Evolutionary conservation across 1,284 basidiomycete species (phyloP), one percentile per base, ranked within the genome.

Genomic region (Tranzscheliella williamsii): DNA sequence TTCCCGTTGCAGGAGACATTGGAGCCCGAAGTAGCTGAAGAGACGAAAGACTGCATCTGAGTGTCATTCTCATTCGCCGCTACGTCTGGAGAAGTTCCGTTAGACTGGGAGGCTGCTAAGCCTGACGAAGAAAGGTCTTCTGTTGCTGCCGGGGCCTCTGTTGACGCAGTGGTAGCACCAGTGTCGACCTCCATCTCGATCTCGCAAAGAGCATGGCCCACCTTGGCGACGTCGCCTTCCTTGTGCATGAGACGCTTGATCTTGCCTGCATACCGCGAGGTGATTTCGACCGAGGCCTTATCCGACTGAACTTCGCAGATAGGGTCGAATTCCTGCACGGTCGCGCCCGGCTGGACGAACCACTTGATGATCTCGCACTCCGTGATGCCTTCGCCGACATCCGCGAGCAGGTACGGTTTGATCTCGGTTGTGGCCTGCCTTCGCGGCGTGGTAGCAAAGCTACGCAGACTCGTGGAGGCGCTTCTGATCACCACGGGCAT

Each of bases 251-350:
- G 79, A 44, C 86, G 81, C 50, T 82, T 85, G 35, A 95, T 81
- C 24, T 84, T 81, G 2, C 92, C 92, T 24, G 91, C 86, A 68
- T 85, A 91, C 0, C 91, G 90, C 48, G 87, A 88, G 0, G 92
- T 95, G 52, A 95, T 90, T 76, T 95, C 92, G 21, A 95, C 92
- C 66, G 87, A 90, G 3, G 89, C 89, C 79, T 96, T 96, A 83
- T 96, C 92, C 58, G 87, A 90, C 79, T 92, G 90, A 0, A 96
- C 92, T 71, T 95, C 92, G 72, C 90, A 92, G 3, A 96, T 82
- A 1, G 87, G 83, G 56, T 95, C 91, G 73, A 96, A 95, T 32
- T 86, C 83, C 48, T 85, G 82, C 0, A 95, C 82, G 0, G 73
- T 72, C n/a, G 83, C 80, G 15, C 79, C 74, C 2, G 85, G 83